phyloP scores from a whole-genome alignment of 305 asterid species.

The Solanum hybrid region DNA sequence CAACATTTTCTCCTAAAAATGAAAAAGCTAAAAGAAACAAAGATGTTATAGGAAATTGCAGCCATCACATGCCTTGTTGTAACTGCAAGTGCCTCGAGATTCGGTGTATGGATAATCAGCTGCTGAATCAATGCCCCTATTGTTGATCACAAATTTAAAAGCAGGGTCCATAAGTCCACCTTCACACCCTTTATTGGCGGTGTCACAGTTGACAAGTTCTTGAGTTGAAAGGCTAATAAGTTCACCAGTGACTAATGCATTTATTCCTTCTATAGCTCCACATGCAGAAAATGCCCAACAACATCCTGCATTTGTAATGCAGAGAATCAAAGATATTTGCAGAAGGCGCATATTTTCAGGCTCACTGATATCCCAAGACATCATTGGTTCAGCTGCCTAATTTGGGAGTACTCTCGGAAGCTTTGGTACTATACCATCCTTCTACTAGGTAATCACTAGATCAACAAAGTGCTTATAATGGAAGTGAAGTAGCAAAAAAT shows the following conservation, averaged over 20 bases:
- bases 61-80: slow-evolving; percentile 14
- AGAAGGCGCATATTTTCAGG: neutral
- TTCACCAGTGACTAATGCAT: slow-evolving; percentile 23
- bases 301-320: slow-evolving; percentile 12
- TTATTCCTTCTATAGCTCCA: slow-evolving; percentile 27
- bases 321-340: neutral
- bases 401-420: neutral
- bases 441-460: neutral
- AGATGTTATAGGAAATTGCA: neutral
- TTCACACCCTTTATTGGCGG: slow-evolving; percentile 19
- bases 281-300: slow-evolving; percentile 31
- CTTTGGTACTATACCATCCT: neutral
- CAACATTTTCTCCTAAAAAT: neutral
- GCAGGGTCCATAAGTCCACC: slow-evolving; percentile 28
- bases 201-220: slow-evolving; percentile 22
- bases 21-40: neutral
- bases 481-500: neutral
- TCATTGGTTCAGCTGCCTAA: neutral
- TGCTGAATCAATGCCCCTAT: slow-evolving; percentile 24
- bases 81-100: slow-evolving; percentile 9
- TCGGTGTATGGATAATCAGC: slow-evolving; percentile 23
- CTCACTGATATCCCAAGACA: neutral
- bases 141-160: slow-evolving; percentile 22
- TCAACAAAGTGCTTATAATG: neutral
- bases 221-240: slow-evolving; percentile 27